These are phyloP conservation scores for Serendipita vermifera DNA, from an alignment of 768 basidiomycete species.

Conservation along the genomic window DNA sequence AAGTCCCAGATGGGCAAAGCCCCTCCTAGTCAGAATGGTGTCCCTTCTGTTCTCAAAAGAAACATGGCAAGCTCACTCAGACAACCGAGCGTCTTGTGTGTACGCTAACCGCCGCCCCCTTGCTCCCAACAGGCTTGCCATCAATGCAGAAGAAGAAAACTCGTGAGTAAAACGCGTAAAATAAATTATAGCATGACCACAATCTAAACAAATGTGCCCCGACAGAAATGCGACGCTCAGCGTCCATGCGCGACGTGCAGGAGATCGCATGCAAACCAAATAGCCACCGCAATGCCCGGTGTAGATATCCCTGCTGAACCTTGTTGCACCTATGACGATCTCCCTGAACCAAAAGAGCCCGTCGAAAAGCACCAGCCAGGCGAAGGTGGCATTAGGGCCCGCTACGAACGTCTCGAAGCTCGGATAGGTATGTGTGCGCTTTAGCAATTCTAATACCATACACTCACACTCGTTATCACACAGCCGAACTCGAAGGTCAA, in stretches of 20 bases:
- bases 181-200: constrained; percentile 37
- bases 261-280: constrained; percentile 58
- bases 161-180: constrained; percentile 42
- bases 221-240: constrained; percentile 47
- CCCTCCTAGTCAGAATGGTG: not conserved
- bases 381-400: constrained; percentile 20
- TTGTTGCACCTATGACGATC: constrained; percentile 66
- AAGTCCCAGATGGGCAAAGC: constrained; percentile 2
- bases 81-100: too few species aligned
- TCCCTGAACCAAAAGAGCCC: constrained; percentile 11
- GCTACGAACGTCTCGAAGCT: constrained; percentile 50
- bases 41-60: not conserved
- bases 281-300: constrained; percentile 48
- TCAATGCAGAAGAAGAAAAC: constrained; percentile 60
- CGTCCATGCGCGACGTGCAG: constrained; percentile 66
- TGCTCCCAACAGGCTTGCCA: constrained; percentile 26
- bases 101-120: too few species aligned
- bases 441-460: not conserved
- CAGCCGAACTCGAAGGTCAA: constrained; percentile 58
- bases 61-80: not conserved
- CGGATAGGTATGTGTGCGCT: constrained; percentile 43
- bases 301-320: constrained; percentile 40
- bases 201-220: constrained; percentile 1
- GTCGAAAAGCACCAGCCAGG: constrained; percentile 24
- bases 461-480: not conserved